These are phyloP conservation scores for Sporobolomyces pararoseus DNA, from an alignment of 768 basidiomycete species.

Conservation along the genomic window DNA sequence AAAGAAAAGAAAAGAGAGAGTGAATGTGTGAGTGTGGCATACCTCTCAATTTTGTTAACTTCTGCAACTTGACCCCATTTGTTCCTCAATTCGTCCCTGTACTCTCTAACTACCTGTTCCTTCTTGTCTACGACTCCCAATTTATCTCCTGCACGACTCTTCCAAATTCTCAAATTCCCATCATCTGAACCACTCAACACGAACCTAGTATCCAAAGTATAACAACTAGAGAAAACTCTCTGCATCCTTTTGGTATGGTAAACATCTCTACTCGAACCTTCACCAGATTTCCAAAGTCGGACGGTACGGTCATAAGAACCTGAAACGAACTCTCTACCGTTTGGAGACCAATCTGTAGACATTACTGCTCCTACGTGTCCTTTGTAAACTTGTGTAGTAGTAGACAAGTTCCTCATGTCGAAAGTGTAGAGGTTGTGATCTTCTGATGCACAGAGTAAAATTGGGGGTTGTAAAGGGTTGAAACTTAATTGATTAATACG, in stretches of 20 bases:
- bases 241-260: constrained; percentile 99
- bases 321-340: constrained; percentile 89
- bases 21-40: no score
- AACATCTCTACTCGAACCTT: constrained; percentile 74
- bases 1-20: constrained; percentile 14
- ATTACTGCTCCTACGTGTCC: constrained; percentile 85
- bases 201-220: constrained; percentile 76
- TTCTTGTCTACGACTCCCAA: constrained; percentile 84
- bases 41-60: constrained; percentile 77
- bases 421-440: constrained; percentile 98
- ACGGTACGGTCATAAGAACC: constrained; percentile 96
- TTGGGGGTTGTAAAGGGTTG: constrained; percentile 93
- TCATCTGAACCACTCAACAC: constrained; percentile 47
- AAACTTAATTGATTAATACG: constrained; percentile 83
- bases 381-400: constrained; percentile 90
- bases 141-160: constrained; percentile 79
- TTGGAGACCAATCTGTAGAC: constrained; percentile 96
- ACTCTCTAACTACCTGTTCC: constrained; percentile 87
- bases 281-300: constrained; percentile 84
- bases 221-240: constrained; percentile 83
- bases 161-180: constrained; percentile 46
- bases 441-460: constrained; percentile 89
- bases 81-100: constrained; percentile 78
- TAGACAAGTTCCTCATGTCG: constrained; percentile 77
- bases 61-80: constrained; percentile 81